Evolutionary conservation across 106 monocot genomes (phyloP).

Genomic region (Hemerocallis citrina): DNA sequence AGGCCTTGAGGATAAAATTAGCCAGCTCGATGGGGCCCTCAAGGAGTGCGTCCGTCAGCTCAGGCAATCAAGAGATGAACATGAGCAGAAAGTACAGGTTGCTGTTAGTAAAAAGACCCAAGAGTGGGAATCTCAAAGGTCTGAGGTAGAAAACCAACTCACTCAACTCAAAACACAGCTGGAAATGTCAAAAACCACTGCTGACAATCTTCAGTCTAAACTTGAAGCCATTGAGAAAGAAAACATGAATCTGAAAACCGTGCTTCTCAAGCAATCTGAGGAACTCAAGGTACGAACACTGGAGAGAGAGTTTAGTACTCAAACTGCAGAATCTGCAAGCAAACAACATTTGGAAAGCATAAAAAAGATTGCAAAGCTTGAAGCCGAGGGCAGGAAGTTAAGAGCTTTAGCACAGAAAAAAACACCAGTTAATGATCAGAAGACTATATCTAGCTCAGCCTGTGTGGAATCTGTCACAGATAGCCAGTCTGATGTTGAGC

Average conservation of each 20-base stretch:
- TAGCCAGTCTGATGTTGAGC: slow-evolving; percentile 42
- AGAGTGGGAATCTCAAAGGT: slow-evolving; percentile 44
- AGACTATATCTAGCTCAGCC: slow-evolving; percentile 13
- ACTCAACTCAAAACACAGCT: slow-evolving; percentile 28
- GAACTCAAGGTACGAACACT: slow-evolving; percentile 35
- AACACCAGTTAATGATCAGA: slow-evolving; percentile 27
- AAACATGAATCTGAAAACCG: slow-evolving; percentile 35
- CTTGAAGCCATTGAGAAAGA: slow-evolving; percentile 49
- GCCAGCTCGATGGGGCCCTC: slow-evolving; percentile 64
- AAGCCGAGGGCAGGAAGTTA: slow-evolving; percentile 72
- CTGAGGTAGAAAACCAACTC: slow-evolving; percentile 40
- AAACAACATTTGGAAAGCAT: slow-evolving; percentile 72
- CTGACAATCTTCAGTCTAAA: slow-evolving; percentile 15
- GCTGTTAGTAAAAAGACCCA: slow-evolving; percentile 26
- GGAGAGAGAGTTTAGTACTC: slow-evolving; percentile 66
- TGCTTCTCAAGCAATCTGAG: slow-evolving; percentile 34
- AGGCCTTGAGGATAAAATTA: slow-evolving; percentile 50
- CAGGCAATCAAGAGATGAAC: slow-evolving; percentile 53
- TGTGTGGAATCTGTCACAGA: slow-evolving; percentile 47
- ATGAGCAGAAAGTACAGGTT: slow-evolving; percentile 48
- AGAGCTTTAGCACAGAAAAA: slow-evolving; percentile 27
- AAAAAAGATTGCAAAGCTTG: slow-evolving; percentile 72
- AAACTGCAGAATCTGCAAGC: slow-evolving; percentile 73
- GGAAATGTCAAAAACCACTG: slow-evolving; percentile 6
- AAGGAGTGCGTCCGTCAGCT: slow-evolving; percentile 79